Evolutionary conservation across 164 flowering plant genomes (phyloP).

Genomic region (Vitis labrusca): DNA sequence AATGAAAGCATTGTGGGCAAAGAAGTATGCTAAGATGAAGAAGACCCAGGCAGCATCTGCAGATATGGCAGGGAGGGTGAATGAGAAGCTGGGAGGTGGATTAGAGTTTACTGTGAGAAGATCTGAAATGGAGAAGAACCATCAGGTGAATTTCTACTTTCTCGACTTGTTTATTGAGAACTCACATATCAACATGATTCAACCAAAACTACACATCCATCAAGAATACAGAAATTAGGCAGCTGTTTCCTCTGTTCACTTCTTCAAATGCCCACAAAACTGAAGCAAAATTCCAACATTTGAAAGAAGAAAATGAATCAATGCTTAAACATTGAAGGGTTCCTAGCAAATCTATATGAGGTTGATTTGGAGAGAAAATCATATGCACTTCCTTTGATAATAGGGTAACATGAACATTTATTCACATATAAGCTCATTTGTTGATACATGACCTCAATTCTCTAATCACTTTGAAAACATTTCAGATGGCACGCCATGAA

Average conservation of each 20-base stretch:
- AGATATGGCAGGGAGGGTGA: conserved; percentile 18
- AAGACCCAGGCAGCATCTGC: conserved; percentile 31
- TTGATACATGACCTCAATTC: neutral
- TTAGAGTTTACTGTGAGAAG: conserved; percentile 18
- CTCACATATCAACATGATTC: neutral
- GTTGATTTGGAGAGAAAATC: no score
- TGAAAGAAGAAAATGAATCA: no score
- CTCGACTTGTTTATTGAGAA: neutral
- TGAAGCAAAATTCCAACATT: no score
- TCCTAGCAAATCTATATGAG: no score
- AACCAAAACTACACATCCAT: neutral
- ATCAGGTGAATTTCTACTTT: conserved; percentile 38
- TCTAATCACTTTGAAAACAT: neutral
- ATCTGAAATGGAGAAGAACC: conserved; percentile 26
- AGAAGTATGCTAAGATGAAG: conserved; percentile 70
- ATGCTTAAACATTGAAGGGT: no score
- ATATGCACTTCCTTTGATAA: neutral
- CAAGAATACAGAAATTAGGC: neutral
- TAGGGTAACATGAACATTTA: neutral
- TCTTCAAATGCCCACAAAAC: no score
- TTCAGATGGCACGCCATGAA: conserved; percentile 59
- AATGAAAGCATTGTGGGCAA: conserved; percentile 85
- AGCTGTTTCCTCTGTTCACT: no score
- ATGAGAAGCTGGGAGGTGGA: conserved; percentile 21
- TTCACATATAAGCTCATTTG: neutral